phyloP scores from a whole-genome alignment of 2,329 filamentous ascomycete genomes.

The Elsinoe arachidis region DNA sequence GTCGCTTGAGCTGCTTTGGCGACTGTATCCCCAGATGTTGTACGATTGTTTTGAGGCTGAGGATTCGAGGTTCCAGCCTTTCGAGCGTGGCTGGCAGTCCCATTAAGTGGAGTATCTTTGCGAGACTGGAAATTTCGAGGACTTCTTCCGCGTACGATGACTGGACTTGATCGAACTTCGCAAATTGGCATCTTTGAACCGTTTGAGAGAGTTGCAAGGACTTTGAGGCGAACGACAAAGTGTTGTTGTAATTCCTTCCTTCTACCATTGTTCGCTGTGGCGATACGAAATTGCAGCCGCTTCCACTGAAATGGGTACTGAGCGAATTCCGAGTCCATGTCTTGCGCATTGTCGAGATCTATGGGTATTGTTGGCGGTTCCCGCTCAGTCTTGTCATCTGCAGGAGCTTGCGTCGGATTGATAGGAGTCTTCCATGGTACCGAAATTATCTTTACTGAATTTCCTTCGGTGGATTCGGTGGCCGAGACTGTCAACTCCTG shows the following conservation, averaged over 20 bases:
- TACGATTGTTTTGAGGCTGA: conserved; percentile 7
- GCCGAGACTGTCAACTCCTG: conserved; percentile 86
- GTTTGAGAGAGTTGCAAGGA: conserved; percentile 73
- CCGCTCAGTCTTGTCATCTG: conserved; percentile 62
- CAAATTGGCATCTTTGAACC: conserved; percentile 74
- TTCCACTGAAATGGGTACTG: conserved; percentile 94
- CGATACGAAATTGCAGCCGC: conserved; percentile 84
- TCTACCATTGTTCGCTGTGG: conserved; percentile 91
- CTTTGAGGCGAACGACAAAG: conserved; percentile 81
- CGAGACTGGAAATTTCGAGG: conserved; percentile 90
- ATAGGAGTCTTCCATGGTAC: conserved; percentile 97
- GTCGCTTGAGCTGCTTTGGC: conserved; percentile 18
- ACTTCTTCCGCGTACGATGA: conserved; percentile 87
- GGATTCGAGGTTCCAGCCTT: conserved; percentile 36
- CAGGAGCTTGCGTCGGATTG: conserved; percentile 55
- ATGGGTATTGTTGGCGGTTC: conserved; percentile 78
- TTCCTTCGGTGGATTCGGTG: conserved; percentile 89
- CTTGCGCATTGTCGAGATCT: conserved; percentile 54
- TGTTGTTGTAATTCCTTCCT: conserved; percentile 94
- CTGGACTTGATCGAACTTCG: conserved; percentile 78
- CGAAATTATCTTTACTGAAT: conserved; percentile 85
- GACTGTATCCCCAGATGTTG: conserved; percentile 8
- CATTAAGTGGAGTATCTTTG: conserved; percentile 82
- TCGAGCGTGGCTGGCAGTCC: conserved; percentile 67
- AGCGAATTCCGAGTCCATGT: conserved; percentile 73